Evolutionary conservation across 352 stramenopile species (phyloP), one percentile per base, ranked within the genome.

Genomic region (Phytopythium mirpurense): DNA sequence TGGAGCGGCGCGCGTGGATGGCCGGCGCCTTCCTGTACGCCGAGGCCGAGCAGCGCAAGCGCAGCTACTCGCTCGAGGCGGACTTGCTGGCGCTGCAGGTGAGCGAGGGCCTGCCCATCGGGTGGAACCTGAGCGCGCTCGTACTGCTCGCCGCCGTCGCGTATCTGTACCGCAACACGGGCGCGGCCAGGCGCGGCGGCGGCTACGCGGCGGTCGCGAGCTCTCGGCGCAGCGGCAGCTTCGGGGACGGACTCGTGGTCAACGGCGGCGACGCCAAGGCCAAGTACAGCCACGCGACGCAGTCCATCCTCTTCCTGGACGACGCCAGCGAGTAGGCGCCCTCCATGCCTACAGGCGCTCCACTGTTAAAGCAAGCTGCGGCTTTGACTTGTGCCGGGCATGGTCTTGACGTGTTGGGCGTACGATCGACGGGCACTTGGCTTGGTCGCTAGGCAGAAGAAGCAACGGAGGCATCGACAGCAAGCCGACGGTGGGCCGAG

Each of bases 311-410:
- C 31, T 90, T 90, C 62, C 60, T 90, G 19, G 76, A 88, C 56
- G 79, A 90, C 59, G 76, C 79, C 50, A 83, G 76, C 38, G 74
- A 90, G 59, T 89, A 75, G 56, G 56, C n/a, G n/a, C n/a, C n/a
- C n/a, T n/a, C n/a, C n/a, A n/a, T n/a, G n/a, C n/a, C n/a, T n/a
- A n/a, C n/a, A n/a, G n/a, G n/a, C n/a, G n/a, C n/a, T n/a, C n/a
- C n/a, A n/a, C n/a, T n/a, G n/a, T n/a, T n/a, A n/a, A n/a, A 23
- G 29, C 40, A n/a, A 35, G 42, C 16, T 24, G n/a, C n/a, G n/a
- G 51, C 37, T 43, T 26, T 43, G 7, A 43, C 19, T n/a, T n/a
- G n/a, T n/a, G n/a, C n/a, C n/a, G n/a, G n/a, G n/a, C n/a, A n/a
- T n/a, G n/a, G n/a, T n/a, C n/a, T n/a, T n/a, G n/a, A n/a, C n/a